Evolutionary conservation across 768 basidiomycete genomes (phyloP).

Genomic region (Boletus sp.): DNA sequence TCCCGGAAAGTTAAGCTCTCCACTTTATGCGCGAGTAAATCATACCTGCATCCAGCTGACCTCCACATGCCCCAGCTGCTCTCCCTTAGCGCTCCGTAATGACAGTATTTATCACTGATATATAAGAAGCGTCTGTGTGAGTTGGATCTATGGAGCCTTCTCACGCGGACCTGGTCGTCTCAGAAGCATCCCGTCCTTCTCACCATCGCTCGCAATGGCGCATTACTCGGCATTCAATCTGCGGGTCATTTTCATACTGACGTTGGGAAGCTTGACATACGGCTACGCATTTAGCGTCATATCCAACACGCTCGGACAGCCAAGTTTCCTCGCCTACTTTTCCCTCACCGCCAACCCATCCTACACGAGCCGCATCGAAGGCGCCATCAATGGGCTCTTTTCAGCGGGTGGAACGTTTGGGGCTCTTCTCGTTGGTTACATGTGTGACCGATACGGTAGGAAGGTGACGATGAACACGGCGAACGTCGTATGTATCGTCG

Average conservation of each 20-base stretch:
- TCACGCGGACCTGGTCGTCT: too few species aligned
- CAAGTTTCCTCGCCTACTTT: background rate
- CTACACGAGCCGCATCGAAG: background rate
- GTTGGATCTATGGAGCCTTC: too few species aligned
- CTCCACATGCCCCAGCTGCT: too few species aligned
- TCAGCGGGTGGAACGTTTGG: background rate
- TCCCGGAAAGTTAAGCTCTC: too few species aligned
- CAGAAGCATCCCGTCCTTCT: background rate
- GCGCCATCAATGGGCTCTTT: background rate
- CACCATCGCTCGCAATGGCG: background rate
- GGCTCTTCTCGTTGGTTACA: background rate
- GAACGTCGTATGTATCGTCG: background rate
- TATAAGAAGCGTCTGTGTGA: too few species aligned
- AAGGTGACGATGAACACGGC: background rate
- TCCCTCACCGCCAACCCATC: background rate
- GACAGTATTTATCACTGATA: too few species aligned
- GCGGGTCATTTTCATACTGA: background rate
- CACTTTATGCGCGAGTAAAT: too few species aligned
- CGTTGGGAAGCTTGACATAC: background rate
- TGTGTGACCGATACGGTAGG: background rate
- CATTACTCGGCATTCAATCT: background rate
- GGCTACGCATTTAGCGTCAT: background rate
- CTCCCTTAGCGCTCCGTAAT: too few species aligned
- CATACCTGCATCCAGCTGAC: too few species aligned
- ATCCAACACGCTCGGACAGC: background rate